Percentiles rank a stretch among this genome's conserved stretches.
Conservation (phyloP, 2,329 filamentous ascomycete species). For the Sarocladium oryzae region DNA sequence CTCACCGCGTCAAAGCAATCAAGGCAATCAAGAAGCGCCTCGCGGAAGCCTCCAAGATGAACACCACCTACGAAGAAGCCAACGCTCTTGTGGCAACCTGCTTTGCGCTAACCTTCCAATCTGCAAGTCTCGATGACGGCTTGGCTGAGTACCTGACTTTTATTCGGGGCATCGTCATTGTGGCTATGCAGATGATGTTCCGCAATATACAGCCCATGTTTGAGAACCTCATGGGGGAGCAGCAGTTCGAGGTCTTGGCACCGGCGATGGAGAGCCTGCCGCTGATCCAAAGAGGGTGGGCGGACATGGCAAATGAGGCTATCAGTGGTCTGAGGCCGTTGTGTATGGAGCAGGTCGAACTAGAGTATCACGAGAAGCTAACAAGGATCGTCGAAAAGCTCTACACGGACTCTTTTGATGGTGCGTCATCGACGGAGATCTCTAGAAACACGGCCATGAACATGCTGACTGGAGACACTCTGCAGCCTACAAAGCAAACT, state of each 20-base stretch:
- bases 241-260: slow-evolving; percentile 34
- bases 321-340: slow-evolving; percentile 37
- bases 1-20: slow-evolving; percentile 60
- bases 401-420: slow-evolving; percentile 45
- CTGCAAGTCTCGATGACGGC: slow-evolving; percentile 49
- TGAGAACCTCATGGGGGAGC: slow-evolving; percentile 35
- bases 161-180: slow-evolving; percentile 48
- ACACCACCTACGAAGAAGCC: slow-evolving; percentile 42
- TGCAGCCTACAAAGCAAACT: slow-evolving; percentile 43
- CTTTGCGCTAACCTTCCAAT: slow-evolving; percentile 54
- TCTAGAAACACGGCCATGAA: neutral
- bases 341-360: slow-evolving; percentile 35
- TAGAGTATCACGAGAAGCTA: slow-evolving; percentile 39
- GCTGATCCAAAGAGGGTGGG: slow-evolving; percentile 37
- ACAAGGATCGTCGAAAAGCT: slow-evolving; percentile 43
- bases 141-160: slow-evolving; percentile 56
- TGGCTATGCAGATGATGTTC: slow-evolving; percentile 47
- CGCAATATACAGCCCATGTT: slow-evolving; percentile 45
- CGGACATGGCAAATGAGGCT: slow-evolving; percentile 38
- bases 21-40: slow-evolving; percentile 53
- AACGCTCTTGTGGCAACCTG: slow-evolving; percentile 55
- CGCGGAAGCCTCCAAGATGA: slow-evolving; percentile 31
- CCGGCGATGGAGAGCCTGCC: slow-evolving; percentile 40
- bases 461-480: slow-evolving; percentile 9
- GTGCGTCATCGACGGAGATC: slow-evolving; percentile 26